Evolutionary conservation across 139 green algal species (phyloP).

Genomic region (Zygnema circumcarinatum): DNA sequence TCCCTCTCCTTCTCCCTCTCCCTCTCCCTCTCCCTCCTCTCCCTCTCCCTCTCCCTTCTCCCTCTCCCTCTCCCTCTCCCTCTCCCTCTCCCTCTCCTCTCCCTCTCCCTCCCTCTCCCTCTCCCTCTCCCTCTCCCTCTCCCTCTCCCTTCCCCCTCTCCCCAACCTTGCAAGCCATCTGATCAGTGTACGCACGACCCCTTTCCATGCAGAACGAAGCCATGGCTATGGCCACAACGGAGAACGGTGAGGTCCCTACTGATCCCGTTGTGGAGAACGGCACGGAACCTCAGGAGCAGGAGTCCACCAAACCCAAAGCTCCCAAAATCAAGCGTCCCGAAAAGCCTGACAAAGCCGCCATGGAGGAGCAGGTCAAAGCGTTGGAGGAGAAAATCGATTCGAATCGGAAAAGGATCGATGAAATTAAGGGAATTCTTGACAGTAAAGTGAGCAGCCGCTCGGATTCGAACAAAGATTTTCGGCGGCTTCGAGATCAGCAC

Average conservation of each 20-base stretch:
- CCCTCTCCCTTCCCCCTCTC: background rate
- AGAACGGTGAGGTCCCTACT: no score
- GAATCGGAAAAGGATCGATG: conserved; percentile 35
- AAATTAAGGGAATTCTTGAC: conserved; percentile 58
- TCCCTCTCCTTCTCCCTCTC: background rate
- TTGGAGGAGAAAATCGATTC: conserved; percentile 46
- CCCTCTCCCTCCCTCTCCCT: background rate
- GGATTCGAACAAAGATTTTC: conserved; percentile 6
- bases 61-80: conserved; percentile 8
- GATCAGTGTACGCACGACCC: background rate
- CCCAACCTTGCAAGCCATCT: background rate
- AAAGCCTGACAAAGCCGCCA: conserved; percentile 50
- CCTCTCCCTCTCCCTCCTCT: conserved; percentile 24
- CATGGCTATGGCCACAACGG: background rate
- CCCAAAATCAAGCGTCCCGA: conserved; percentile 18
- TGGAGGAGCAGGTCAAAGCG: conserved; percentile 51
- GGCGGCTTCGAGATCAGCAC: conserved; percentile 14
- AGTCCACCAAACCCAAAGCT: background rate
- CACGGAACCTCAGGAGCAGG: no score
- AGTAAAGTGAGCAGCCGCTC: conserved; percentile 22
- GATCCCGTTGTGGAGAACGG: no score
- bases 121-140: background rate
- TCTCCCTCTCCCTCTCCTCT: background rate
- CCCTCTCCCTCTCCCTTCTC: background rate
- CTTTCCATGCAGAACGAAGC: background rate